Base-by-base conservation (phyloP, 73 alveolate species). In the Paramecium sexaurelia region DNA sequence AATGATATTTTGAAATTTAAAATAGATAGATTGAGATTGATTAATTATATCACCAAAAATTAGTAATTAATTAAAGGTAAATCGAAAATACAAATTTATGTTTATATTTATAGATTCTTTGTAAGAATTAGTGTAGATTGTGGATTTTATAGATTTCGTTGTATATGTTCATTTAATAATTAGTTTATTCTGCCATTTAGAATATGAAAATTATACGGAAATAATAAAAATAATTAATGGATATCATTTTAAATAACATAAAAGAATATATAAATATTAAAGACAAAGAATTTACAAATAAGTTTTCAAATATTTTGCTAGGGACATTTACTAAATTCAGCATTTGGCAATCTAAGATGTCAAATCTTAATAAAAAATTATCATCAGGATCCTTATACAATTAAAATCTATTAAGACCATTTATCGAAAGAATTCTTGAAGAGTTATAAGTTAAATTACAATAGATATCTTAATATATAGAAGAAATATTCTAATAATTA, bases 241-340 rank as follows among this genome's bases (percentile, higher is more conserved):
- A 51, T 51, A 51, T 51, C 67, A 51, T 15, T 51, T 51, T 51
- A 51, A 51, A 61, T 61, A 61, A 61, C 43, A 61, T 61, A 7
- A 61, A 61, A 26, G 43, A 61, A 61, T 61, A 61, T 29, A 61
- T 61, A 29, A 61, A 26, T 61, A 61, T 29, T 27, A 22, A 61
- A 61, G 83, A 61, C 83, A 26, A 61, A 61, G 39, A 61, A 26
- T 61, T 29, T 61, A 61, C 83, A 61, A 61, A 61, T 61, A 61
- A 61, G 43, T 61, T 61, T 61, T 26, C 47, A 61, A 32, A 32
- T 7, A 61, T 61, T 61, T 61, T 61, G 11, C 47, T 61, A 61
- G 39, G 19, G 7, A 32, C 43, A 5, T 61, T 61, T 29, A 61
- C 47, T 2, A 61, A 61, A 61, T 61, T 29, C 13, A 61, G 83